Percentiles rank a stretch among this genome's conserved stretches.
Evolutionary conservation across 345 rosid genomes (phyloP).

Genomic region (Populus nigra): DNA sequence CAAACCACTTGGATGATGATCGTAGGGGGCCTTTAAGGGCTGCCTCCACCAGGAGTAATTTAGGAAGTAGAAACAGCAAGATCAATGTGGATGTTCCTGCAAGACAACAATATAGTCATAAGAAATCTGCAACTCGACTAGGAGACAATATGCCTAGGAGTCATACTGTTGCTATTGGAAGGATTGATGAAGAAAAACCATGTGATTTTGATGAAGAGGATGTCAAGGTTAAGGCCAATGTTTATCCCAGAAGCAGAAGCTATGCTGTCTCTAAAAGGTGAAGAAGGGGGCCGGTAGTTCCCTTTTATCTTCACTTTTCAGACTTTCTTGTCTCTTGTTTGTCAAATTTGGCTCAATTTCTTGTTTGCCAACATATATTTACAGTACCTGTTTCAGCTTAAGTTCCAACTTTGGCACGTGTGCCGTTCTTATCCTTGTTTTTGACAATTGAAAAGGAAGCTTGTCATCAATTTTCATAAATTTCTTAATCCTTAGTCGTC

Average conservation of each 20-base stretch:
- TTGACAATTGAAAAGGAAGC: too few species aligned
- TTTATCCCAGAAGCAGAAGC: constrained; percentile 46
- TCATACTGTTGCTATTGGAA: constrained; percentile 47
- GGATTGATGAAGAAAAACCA: constrained; percentile 73
- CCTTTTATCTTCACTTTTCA: too few species aligned
- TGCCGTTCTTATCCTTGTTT: not conserved
- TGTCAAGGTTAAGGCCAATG: constrained; percentile 5
- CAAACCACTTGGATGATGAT: constrained; percentile 32
- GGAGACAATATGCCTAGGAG: constrained; percentile 34
- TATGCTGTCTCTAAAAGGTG: constrained; percentile 28
- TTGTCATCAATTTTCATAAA: not conserved
- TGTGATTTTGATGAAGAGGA: constrained; percentile 54
- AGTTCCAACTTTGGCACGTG: not conserved
- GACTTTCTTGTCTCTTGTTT: not conserved
- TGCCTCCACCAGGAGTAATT: constrained; percentile 42
- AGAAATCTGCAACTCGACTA: not conserved
- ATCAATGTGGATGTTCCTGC: not conserved
- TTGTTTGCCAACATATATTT: not conserved
- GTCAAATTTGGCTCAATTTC: not conserved
- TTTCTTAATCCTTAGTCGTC: not conserved
- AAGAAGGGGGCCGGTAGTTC: not conserved
- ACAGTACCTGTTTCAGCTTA: not conserved
- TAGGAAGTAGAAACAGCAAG: constrained; percentile 2
- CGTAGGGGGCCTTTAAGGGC: constrained; percentile 44
- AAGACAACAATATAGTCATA: not conserved